phyloP scores from a whole-genome alignment of 1,139 yeast genomes.

The Scheffersomyces illinoinensis region DNA sequence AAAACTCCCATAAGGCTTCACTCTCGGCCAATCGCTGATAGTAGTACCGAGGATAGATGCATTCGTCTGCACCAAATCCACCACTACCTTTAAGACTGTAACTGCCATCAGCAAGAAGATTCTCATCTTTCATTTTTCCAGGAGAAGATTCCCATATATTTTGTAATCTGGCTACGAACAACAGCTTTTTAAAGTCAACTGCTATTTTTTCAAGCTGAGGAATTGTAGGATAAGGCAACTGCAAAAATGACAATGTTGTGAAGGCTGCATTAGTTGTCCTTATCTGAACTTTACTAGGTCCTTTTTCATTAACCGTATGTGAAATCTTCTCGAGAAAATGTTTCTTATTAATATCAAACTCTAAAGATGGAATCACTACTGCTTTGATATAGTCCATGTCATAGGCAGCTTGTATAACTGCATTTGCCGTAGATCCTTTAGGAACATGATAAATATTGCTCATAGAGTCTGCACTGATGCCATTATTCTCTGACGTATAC shows the following conservation, averaged over 20 bases:
- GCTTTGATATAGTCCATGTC: slow-evolving; percentile 36
- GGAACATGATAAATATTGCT: slow-evolving; percentile 9
- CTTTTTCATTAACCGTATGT: slow-evolving; percentile 29
- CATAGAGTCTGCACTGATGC: slow-evolving; percentile 5
- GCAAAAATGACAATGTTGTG: slow-evolving; percentile 28
- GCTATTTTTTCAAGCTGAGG: slow-evolving; percentile 28
- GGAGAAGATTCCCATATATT: slow-evolving; percentile 29
- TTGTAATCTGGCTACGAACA: slow-evolving; percentile 20
- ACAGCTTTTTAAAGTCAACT: slow-evolving; percentile 33
- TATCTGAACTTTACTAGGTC: slow-evolving; percentile 39
- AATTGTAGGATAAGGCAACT: slow-evolving; percentile 25
- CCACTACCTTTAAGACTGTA: slow-evolving; percentile 28
- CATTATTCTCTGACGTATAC: slow-evolving; percentile 21
- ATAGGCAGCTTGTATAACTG: slow-evolving; percentile 28
- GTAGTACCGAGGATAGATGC: slow-evolving; percentile 29
- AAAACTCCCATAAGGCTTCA: slow-evolving; percentile 41
- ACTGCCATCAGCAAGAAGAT: slow-evolving; percentile 25
- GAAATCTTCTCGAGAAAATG: slow-evolving; percentile 23
- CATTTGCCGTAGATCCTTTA: slow-evolving; percentile 22
- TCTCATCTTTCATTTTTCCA: slow-evolving; percentile 12
- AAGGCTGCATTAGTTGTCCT: slow-evolving; percentile 34
- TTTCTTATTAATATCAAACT: slow-evolving; percentile 33
- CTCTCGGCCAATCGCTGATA: slow-evolving; percentile 28
- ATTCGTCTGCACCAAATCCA: slow-evolving; percentile 29
- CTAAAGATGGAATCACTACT: slow-evolving; percentile 38